Evolutionary conservation across 805 yeast genomes (phyloP).

Genomic region (Hanseniaspora taiwanica): DNA sequence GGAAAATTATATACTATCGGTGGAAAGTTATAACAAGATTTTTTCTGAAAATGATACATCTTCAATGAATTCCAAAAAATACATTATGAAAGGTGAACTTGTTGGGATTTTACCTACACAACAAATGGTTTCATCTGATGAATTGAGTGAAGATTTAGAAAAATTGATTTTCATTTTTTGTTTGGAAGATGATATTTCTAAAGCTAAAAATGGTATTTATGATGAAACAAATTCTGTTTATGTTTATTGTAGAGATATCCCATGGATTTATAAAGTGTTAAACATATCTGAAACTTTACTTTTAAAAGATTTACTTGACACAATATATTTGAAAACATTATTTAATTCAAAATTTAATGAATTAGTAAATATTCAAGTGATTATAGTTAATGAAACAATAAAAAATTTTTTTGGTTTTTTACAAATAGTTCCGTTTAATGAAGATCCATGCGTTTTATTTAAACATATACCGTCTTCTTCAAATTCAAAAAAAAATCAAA

Average conservation of each 20-base stretch:
- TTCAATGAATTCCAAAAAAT: too few relatives aligned
- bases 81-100: not conserved
- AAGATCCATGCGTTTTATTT: too few relatives aligned
- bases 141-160: constrained; percentile 9
- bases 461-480: too few relatives aligned
- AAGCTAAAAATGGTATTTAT: constrained; percentile 10
- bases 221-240: constrained; percentile 5
- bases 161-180: constrained; percentile 10
- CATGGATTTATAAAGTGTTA: not conserved
- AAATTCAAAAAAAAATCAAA: too few relatives aligned
- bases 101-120: not conserved
- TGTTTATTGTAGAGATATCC: not conserved
- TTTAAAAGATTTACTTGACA: not conserved
- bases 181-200: constrained; percentile 11
- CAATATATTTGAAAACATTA: not conserved
- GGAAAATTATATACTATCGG: too few relatives aligned
- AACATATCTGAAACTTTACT: not conserved
- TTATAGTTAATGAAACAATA: too few relatives aligned
- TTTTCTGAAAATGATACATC: too few relatives aligned
- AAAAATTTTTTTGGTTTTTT: too few relatives aligned
- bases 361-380: too few relatives aligned
- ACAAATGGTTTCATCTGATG: constrained; percentile 1
- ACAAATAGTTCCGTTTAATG: too few relatives aligned
- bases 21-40: too few relatives aligned
- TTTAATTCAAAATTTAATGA: too few relatives aligned